These are phyloP conservation scores for Pseudogymnoascus sp. DNA, from an alignment of 2,329 filamentous ascomycete species.

Conservation along the genomic window DNA sequence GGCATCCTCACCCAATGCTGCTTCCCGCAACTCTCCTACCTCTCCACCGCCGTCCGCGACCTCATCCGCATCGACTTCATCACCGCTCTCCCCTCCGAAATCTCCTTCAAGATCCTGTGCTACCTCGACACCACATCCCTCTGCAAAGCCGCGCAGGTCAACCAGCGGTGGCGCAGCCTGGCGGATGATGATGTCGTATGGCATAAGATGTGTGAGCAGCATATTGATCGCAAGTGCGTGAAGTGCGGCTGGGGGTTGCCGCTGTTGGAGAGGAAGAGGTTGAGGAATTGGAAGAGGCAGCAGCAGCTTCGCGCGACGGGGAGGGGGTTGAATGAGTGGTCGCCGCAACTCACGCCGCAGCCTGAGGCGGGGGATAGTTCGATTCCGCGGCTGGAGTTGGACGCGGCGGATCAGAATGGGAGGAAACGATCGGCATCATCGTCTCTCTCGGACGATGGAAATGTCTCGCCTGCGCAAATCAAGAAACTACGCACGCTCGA, in stretches of 20 bases:
- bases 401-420: slow-evolving; percentile 12
- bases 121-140: slow-evolving; percentile 90
- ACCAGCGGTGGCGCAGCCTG: slow-evolving; percentile 73
- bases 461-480: slow-evolving; percentile 12
- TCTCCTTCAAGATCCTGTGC: slow-evolving; percentile 88
- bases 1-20: slow-evolving; percentile 95
- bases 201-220: slow-evolving; percentile 97
- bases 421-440: slow-evolving; percentile 22
- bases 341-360: slow-evolving; percentile 41
- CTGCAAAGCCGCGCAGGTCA: slow-evolving; percentile 94
- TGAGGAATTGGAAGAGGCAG: slow-evolving; percentile 80
- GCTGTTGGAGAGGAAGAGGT: slow-evolving; percentile 75
- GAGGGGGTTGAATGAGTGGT: slow-evolving; percentile 46
- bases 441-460: slow-evolving; percentile 14
- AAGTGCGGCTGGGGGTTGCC: slow-evolving; percentile 96
- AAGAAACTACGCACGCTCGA: slow-evolving; percentile 21
- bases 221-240: slow-evolving; percentile 86
- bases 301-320: slow-evolving; percentile 63
- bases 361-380: slow-evolving; percentile 27
- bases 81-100: slow-evolving; percentile 75
- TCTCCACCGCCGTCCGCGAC: slow-evolving; percentile 84
- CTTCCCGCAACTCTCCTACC: slow-evolving; percentile 90
- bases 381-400: not conserved
- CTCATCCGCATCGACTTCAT: slow-evolving; percentile 98
- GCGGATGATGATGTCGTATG: slow-evolving; percentile 98